These are phyloP conservation scores for Lophium mytilinum DNA, from an alignment of 495 filamentous ascomycete species.

Conservation along the genomic window DNA sequence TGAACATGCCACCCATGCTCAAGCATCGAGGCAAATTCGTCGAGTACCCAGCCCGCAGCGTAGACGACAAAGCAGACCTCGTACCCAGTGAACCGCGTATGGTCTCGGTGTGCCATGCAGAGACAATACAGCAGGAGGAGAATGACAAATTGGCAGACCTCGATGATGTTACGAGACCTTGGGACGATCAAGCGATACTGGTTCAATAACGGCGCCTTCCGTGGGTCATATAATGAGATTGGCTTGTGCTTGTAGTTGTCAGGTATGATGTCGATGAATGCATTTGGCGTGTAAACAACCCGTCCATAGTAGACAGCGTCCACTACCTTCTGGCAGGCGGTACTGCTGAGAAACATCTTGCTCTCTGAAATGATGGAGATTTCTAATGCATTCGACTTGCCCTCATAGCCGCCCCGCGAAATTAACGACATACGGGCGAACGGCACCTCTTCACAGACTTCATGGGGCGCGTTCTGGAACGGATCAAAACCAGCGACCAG, in stretches of 20 bases:
- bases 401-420: constrained; percentile 44
- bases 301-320: constrained; percentile 61
- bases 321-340: constrained; percentile 62
- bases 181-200: constrained; percentile 69
- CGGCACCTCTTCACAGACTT: constrained; percentile 44
- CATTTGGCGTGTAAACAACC: constrained; percentile 61
- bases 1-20: constrained; percentile 71
- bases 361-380: constrained; percentile 63
- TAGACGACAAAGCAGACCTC: constrained; percentile 59
- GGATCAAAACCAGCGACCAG: constrained; percentile 65
- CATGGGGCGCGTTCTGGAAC: constrained; percentile 56
- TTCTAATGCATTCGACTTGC: constrained; percentile 59
- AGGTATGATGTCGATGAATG: constrained; percentile 62
- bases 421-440: constrained; percentile 40
- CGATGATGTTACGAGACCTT: constrained; percentile 57
- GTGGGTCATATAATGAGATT: constrained; percentile 61
- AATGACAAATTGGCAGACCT: constrained; percentile 57
- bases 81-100: constrained; percentile 38
- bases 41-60: constrained; percentile 61
- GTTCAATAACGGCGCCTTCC: constrained; percentile 57
- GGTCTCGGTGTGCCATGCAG: constrained; percentile 53
- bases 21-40: constrained; percentile 62
- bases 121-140: constrained; percentile 54
- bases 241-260: constrained; percentile 66
- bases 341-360: constrained; percentile 56